Base-by-base conservation (phyloP, 2,329 filamentous ascomycete genomes). In the Pseudogymnoascus sp. region DNA sequence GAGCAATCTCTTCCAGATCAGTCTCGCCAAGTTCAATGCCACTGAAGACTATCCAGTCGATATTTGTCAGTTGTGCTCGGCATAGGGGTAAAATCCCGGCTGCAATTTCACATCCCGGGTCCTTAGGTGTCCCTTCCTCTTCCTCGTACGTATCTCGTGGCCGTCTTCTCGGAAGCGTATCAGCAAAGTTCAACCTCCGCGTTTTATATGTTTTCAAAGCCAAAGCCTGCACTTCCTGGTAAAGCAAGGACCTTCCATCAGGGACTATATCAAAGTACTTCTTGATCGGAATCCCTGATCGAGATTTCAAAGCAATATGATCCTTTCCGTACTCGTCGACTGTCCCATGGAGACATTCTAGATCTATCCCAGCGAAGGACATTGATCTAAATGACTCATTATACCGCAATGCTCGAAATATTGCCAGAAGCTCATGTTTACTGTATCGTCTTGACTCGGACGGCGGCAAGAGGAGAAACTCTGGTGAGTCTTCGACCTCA, bases 31-130 rank as follows among this genome's bases (percentile, higher is more conserved):
- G 79, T 64, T 83, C 81, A 64, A 90, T 87, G 11, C 85, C 85
- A 64, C 85, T 89, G 63, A 90, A 74, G 22, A 83, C 79, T 61
- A 90, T 82, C 87, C 87, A 90, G 70, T 88, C 85, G 16, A 90
- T 83, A 67, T 85, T 87, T 0, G 87, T 90, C 23, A 85, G 78
- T 67, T 87, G 82, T 64, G 83, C 81, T 65, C 84, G 84, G 73
- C 85, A 89, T 5, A 90, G 75, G 1, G 87, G 85, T 67, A 88
- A 85, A 4, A 90, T 76, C 2, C 86, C 87, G 70, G 88, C 86
- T 16, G 87, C 84, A 58, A 90, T 85, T 41, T 85, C 87, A 69
- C 86, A 89, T 0, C 87, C 87, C 5, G 82, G 79, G 69, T 88
- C 85, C 66, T 81, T 80, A 28, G 78, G 76, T 60, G 78, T 79